phyloP scores from a whole-genome alignment of 495 filamentous ascomycete genomes.

The Aspergillus biplanus region DNA sequence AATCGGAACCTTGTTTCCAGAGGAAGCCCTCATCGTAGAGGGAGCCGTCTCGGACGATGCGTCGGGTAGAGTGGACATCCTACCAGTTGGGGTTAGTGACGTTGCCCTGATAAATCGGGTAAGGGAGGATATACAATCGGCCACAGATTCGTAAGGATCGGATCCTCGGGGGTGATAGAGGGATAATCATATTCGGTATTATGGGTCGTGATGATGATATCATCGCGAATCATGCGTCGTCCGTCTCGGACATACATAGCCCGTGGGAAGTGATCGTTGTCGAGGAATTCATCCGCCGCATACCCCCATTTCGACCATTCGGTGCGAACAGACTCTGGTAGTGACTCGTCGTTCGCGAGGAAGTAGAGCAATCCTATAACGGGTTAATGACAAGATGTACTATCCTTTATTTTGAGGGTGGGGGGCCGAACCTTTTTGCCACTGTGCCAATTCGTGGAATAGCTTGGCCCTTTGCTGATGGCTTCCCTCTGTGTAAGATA shows the following conservation, averaged over 20 bases:
- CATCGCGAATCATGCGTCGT: background rate
- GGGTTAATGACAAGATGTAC: background rate
- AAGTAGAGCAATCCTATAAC: background rate
- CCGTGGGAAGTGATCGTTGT: background rate
- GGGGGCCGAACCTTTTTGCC: background rate
- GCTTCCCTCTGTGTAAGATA: background rate
- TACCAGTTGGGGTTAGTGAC: background rate
- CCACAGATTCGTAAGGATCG: background rate
- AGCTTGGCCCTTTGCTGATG: background rate
- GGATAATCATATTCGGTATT: background rate
- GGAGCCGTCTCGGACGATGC: background rate
- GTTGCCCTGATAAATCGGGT: too few species aligned
- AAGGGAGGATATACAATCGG: background rate
- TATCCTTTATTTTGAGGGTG: background rate
- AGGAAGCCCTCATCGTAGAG: background rate
- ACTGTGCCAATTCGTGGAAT: background rate
- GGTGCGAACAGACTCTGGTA: background rate
- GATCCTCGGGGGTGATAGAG: background rate
- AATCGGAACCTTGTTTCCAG: background rate
- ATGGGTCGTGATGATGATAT: background rate
- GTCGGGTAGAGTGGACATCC: background rate
- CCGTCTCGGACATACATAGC: background rate
- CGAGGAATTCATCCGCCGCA: background rate
- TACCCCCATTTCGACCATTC: background rate
- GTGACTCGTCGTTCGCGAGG: background rate